Conservation (phyloP, 352 stramenopile genomes). For the Phytopythium montanum region DNA sequence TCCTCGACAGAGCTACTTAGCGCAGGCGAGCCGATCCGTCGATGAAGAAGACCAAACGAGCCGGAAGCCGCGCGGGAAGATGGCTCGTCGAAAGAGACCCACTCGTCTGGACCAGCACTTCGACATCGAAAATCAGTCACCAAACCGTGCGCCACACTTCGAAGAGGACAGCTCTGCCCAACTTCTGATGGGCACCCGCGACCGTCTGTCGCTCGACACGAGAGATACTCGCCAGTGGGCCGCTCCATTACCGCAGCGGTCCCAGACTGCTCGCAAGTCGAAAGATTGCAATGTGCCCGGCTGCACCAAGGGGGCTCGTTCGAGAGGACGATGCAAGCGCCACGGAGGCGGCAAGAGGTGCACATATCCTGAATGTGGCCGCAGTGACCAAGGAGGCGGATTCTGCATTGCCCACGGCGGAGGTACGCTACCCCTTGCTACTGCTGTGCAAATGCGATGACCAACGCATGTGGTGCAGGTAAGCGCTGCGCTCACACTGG, state of each 20-base stretch:
- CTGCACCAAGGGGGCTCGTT: slow-evolving; percentile 73
- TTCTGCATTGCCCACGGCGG: slow-evolving; percentile 81
- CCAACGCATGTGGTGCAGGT: slow-evolving; percentile 17
- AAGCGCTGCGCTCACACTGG: slow-evolving; percentile 55
- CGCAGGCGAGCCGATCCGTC: not conserved
- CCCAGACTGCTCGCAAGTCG: slow-evolving; percentile 50
- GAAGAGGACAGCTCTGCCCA: not conserved
- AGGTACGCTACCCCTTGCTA: slow-evolving; percentile 18
- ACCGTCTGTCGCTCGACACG: not conserved
- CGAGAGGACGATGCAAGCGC: slow-evolving; percentile 79
- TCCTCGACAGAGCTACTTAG: slow-evolving; percentile 11
- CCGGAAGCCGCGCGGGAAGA: not conserved
- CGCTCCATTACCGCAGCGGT: slow-evolving; percentile 11
- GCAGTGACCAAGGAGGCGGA: slow-evolving; percentile 83
- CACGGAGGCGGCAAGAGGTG: slow-evolving; percentile 84
- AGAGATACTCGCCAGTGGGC: not conserved
- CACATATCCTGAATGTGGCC: slow-evolving; percentile 40
- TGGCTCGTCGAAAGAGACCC: not conserved
- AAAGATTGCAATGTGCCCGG: slow-evolving; percentile 67
- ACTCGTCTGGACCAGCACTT: not conserved
- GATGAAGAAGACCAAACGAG: not conserved
- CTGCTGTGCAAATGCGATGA: not conserved
- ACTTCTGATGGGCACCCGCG: not conserved
- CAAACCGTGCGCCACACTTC: not conserved
- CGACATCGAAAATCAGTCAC: not conserved